Evolutionary conservation across 345 rosid genomes (phyloP).

Genomic region (Firmiana major): DNA sequence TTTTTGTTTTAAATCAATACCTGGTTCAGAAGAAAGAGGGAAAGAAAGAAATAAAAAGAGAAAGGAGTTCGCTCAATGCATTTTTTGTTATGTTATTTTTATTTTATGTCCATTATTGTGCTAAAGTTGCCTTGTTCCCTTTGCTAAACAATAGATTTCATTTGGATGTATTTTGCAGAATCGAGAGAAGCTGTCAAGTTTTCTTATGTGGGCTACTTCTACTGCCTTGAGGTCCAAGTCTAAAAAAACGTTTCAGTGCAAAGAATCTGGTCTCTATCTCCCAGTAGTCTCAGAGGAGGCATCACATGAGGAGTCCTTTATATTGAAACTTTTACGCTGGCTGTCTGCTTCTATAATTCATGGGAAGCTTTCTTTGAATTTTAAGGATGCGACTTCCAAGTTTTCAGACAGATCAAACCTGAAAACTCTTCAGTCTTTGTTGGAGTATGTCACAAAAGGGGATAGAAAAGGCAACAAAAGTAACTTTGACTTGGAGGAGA

Average conservation of each 20-base stretch:
- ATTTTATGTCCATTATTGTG: not conserved
- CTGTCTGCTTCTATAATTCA: conserved; percentile 68
- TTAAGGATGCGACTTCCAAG: conserved; percentile 22
- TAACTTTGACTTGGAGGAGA: conserved; percentile 29
- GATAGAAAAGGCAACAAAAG: conserved; percentile 25
- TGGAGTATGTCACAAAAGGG: conserved; percentile 35
- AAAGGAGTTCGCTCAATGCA: not conserved
- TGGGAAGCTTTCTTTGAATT: conserved; percentile 45
- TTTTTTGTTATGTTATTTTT: not conserved
- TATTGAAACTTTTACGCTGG: conserved; percentile 82
- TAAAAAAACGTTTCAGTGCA: conserved; percentile 18
- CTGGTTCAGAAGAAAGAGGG: not conserved
- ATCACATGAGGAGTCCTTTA: conserved; percentile 48
- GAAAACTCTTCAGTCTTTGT: conserved; percentile 38
- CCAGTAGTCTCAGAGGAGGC: conserved; percentile 29
- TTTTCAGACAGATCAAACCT: conserved; percentile 27
- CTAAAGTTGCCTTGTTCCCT: not conserved
- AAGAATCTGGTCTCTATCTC: conserved; percentile 22
- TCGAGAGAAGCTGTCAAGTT: conserved; percentile 50
- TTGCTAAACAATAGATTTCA: not conserved
- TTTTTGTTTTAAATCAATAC: not conserved
- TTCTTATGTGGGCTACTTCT: conserved; percentile 71
- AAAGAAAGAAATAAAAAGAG: not conserved
- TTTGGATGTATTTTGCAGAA: conserved; percentile 43
- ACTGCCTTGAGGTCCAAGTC: conserved; percentile 55